Evolutionary conservation across 1,139 yeast species (phyloP).

Genomic region (Hyphopichia wangnamkhiaoensis): DNA sequence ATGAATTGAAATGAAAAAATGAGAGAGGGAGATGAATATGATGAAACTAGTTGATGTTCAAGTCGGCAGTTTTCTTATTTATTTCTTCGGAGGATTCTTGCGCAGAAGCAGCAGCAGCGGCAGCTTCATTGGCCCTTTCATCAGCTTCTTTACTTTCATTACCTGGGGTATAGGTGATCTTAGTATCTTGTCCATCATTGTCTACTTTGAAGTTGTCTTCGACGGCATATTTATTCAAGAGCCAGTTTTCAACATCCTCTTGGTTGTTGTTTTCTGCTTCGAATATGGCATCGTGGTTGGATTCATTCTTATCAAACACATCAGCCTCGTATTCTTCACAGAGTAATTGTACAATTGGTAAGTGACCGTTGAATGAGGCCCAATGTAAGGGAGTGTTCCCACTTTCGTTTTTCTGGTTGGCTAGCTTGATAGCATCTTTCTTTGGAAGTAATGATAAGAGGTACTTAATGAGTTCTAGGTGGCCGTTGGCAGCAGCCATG

Average conservation of each 20-base stretch:
- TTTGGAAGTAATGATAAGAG: conserved; percentile 51
- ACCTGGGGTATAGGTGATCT: conserved; percentile 50
- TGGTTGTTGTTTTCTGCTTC: conserved; percentile 82
- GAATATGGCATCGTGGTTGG: conserved; percentile 80
- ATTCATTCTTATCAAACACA: conserved; percentile 71
- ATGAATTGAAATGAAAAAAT: neutral
- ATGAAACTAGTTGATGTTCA: conserved; percentile 6
- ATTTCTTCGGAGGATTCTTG: conserved; percentile 5
- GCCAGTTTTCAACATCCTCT: conserved; percentile 68
- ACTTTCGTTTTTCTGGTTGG: conserved; percentile 63
- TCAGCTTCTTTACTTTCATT: conserved; percentile 50
- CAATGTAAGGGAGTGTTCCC: conserved; percentile 96
- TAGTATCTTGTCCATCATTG: conserved; percentile 46
- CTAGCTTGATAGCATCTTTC: conserved; percentile 48
- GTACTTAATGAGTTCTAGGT: conserved; percentile 64
- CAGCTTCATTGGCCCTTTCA: conserved; percentile 38
- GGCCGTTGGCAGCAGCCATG: conserved; percentile 96
- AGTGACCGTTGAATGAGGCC: conserved; percentile 90
- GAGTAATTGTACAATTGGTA: conserved; percentile 65
- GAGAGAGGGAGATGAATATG: neutral
- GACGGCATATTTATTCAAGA: conserved; percentile 69
- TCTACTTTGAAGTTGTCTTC: conserved; percentile 55
- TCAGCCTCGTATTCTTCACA: conserved; percentile 79
- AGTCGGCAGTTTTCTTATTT: conserved; percentile 9
- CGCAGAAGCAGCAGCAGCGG: conserved; percentile 5